Evolutionary conservation across 345 rosid genomes (phyloP), one percentile per base, ranked within the genome.

Genomic region (Acer saccharum): DNA sequence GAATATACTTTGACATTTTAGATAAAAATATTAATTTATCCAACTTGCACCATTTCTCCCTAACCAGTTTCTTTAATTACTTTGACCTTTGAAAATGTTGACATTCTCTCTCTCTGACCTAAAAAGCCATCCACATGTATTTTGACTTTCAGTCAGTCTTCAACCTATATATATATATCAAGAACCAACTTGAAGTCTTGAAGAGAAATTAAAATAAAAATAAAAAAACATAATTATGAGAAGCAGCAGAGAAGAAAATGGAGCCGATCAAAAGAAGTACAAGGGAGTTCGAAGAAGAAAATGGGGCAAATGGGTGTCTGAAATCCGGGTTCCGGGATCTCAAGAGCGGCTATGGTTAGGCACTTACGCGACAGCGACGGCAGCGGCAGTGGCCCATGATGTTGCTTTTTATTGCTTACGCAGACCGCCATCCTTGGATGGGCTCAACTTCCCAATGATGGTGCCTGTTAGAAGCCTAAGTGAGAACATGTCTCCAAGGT

Each of bases 231-330:
- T 29, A 29, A 29, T 29, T 2, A 29, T 41, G 44, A 41, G 44
- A 75, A 77, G 77, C 82, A 72, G 76, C 72, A 70, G 76, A 23
- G 79, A 77, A 73, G 81, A 54, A 48, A 69, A 86, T 48, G 65
- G 70, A 41, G 44, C 44, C 8, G 58, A 69, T 64, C 76, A 66
- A 16, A 78, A 46, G 80, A 94, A 87, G 73, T 90, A 41, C 44
- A 41, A 41, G 44, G 44, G 44, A 41, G 44, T 41, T 41, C 44
- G 44, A 41, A 41, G 44, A 86, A 78, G 98, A n/a, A 94, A 88
- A 79, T 94, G 98, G 98, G 97, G 97, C 8, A 94, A 94, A 81
- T 94, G 96, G 97, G 98, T 94, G 72, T 86, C 98, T 0, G 98
- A 94, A 78, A 94, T 94, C 52, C 76, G 98, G 12, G 91, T 94